Percentiles rank a stretch among this genome's conserved stretches.
Conservation (phyloP, 495 filamentous ascomycete species). For the Choiromyces venosus region DNA sequence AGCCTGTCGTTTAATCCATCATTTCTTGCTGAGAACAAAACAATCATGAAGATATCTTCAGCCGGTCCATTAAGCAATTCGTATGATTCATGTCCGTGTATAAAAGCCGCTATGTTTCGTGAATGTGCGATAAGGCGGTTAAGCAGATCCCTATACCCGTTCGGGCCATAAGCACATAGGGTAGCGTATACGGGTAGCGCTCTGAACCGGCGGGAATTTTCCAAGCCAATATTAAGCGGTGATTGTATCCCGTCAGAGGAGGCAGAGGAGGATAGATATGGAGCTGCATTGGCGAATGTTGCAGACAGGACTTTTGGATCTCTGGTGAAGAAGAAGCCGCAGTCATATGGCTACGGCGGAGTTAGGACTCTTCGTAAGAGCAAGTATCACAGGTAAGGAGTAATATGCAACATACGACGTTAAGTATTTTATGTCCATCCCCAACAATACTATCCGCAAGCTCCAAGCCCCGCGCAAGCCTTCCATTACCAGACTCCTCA, state of each 20-base stretch:
- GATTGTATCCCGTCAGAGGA: slow-evolving; percentile 56
- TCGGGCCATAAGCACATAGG: slow-evolving; percentile 65
- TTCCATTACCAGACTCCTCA: slow-evolving; percentile 42
- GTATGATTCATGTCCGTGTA: slow-evolving; percentile 57
- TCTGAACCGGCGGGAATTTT: slow-evolving; percentile 87
- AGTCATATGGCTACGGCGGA: slow-evolving; percentile 68
- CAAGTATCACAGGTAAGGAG: neutral
- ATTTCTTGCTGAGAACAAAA: slow-evolving; percentile 73
- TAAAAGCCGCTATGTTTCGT: slow-evolving; percentile 57
- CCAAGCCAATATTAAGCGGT: slow-evolving; percentile 80
- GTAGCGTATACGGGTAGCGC: slow-evolving; percentile 83
- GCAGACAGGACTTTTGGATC: slow-evolving; percentile 52
- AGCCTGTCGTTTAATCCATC: slow-evolving; percentile 59
- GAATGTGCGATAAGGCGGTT: slow-evolving; percentile 65
- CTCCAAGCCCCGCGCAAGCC: slow-evolving; percentile 62
- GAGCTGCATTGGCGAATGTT: slow-evolving; percentile 78
- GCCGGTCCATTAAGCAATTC: slow-evolving; percentile 55
- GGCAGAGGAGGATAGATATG: slow-evolving; percentile 59
- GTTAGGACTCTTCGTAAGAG: slow-evolving; percentile 8
- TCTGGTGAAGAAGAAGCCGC: slow-evolving; percentile 77
- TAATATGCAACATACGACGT: slow-evolving; percentile 52
- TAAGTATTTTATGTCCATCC: slow-evolving; percentile 88
- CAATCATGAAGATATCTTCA: slow-evolving; percentile 60
- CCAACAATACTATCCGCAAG: slow-evolving; percentile 79
- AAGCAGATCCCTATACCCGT: slow-evolving; percentile 67